Percentiles rank a stretch among this genome's conserved stretches.
Conservation (phyloP, 2,329 filamentous ascomycete genomes). For the Botryotinia globosa region DNA sequence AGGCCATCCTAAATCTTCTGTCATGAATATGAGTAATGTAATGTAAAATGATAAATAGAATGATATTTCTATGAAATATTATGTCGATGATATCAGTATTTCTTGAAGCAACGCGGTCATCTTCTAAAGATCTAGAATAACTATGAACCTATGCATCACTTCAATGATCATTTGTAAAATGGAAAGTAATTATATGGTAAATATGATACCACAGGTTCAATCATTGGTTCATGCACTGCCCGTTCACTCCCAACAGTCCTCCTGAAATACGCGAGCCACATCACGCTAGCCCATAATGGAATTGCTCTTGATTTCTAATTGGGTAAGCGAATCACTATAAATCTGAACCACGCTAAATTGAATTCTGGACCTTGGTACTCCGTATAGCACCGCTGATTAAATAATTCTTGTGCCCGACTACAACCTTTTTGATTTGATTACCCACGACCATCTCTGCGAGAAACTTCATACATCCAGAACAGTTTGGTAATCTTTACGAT, state of each 20-base stretch:
- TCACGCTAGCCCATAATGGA: background rate
- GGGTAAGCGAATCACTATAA: background rate
- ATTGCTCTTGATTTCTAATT: background rate
- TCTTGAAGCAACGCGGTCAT: background rate
- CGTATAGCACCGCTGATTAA: background rate
- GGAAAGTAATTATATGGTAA: background rate
- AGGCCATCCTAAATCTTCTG: background rate
- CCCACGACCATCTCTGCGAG: background rate
- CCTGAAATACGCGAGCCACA: constrained; percentile 1
- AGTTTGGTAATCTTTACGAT: background rate
- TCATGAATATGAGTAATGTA: background rate
- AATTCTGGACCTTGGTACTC: accelerated
- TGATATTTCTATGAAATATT: background rate
- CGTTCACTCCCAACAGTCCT: background rate
- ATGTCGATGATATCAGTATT: background rate
- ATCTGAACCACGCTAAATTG: background rate
- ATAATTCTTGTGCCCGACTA: background rate
- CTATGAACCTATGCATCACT: background rate
- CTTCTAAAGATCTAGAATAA: background rate
- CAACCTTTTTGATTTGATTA: background rate
- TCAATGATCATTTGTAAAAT: background rate
- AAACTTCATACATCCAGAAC: background rate
- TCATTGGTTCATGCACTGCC: too few species aligned
- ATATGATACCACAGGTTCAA: background rate
- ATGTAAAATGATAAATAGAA: background rate